phyloP scores from a whole-genome alignment of 2,329 filamentous ascomycete genomes.

The Hypoxylon sp. region DNA sequence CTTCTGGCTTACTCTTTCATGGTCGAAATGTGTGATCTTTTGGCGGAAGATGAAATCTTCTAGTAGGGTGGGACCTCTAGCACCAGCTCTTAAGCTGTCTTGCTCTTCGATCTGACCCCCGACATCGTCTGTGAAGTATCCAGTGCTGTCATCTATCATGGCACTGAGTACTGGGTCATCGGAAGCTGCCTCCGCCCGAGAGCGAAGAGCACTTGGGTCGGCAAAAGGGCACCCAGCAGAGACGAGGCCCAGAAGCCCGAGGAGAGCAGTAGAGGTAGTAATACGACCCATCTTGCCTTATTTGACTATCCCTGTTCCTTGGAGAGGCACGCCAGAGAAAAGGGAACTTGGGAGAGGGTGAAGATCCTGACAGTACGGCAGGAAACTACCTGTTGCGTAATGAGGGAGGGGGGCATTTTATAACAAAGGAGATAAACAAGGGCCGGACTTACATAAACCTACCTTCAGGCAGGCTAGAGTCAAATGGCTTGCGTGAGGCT shows the following conservation, averaged over 20 bases:
- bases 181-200: constrained; percentile 46
- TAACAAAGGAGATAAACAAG: constrained; percentile 29
- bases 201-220: constrained; percentile 49
- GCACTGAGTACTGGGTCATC: constrained; percentile 53
- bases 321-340: constrained; percentile 8
- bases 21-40: constrained; percentile 72
- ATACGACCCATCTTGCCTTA: constrained; percentile 48
- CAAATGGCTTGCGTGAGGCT: constrained; percentile 39
- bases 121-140: constrained; percentile 75
- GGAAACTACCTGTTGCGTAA: constrained; percentile 20
- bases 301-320: constrained; percentile 18
- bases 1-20: constrained; percentile 65
- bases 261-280: constrained; percentile 44
- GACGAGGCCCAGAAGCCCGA: constrained; percentile 50
- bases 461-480: constrained; percentile 3
- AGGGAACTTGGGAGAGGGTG: constrained; percentile 5
- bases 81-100: constrained; percentile 75
- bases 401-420: constrained; percentile 36
- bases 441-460: constrained; percentile 23
- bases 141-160: constrained; percentile 67
- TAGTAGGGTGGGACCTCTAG: constrained; percentile 71
- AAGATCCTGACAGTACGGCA: constrained; percentile 9
- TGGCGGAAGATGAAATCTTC: constrained; percentile 75
- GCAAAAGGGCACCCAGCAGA: constrained; percentile 55
- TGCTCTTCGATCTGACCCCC: constrained; percentile 78